phyloP scores from a whole-genome alignment of 2,329 filamentous ascomycete species.

The Cytospora leucostoma region DNA sequence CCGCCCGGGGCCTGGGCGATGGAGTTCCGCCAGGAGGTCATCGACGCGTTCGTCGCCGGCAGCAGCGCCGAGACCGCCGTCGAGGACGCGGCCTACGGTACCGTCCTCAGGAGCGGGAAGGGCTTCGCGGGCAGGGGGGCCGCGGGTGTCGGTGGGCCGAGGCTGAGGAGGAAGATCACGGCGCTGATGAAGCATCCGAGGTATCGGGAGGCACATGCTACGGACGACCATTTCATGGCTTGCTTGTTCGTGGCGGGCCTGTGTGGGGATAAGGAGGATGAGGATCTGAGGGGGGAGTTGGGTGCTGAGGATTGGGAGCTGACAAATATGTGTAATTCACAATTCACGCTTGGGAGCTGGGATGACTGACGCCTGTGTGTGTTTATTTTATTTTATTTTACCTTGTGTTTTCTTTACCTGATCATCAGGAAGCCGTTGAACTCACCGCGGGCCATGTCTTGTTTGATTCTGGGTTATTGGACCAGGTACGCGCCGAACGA shows the following conservation, averaged over 20 bases:
- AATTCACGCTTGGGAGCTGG: slow-evolving; percentile 55
- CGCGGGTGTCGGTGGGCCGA: slow-evolving; percentile 47
- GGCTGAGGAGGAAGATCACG: slow-evolving; percentile 55
- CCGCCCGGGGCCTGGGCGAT: slow-evolving; percentile 62
- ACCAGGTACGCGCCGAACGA: too few species aligned
- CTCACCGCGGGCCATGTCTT: too few species aligned
- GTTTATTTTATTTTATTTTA: too few species aligned
- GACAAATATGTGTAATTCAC: slow-evolving; percentile 64
- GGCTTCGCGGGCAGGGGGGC: slow-evolving; percentile 26
- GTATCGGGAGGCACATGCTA: slow-evolving; percentile 67
- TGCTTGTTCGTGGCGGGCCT: slow-evolving; percentile 64
- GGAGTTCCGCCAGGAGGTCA: slow-evolving; percentile 66
- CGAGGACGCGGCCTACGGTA: slow-evolving; percentile 27
- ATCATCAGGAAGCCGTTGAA: too few species aligned
- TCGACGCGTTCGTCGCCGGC: slow-evolving; percentile 59
- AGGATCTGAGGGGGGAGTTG: slow-evolving; percentile 43
- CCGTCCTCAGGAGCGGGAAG: slow-evolving; percentile 24
- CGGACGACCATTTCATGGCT: slow-evolving; percentile 71
- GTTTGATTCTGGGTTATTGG: too few species aligned
- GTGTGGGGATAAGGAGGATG: slow-evolving; percentile 50
- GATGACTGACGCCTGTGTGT: slow-evolving; percentile 10
- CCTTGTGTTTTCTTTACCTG: too few species aligned
- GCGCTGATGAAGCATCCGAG: slow-evolving; percentile 68
- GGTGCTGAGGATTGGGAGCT: slow-evolving; percentile 67
- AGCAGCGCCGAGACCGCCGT: slow-evolving; percentile 26